Evolutionary conservation across 2,329 filamentous ascomycete species (phyloP), one percentile per base, ranked within the genome.

Genomic region (Coniochaeta sp.): DNA sequence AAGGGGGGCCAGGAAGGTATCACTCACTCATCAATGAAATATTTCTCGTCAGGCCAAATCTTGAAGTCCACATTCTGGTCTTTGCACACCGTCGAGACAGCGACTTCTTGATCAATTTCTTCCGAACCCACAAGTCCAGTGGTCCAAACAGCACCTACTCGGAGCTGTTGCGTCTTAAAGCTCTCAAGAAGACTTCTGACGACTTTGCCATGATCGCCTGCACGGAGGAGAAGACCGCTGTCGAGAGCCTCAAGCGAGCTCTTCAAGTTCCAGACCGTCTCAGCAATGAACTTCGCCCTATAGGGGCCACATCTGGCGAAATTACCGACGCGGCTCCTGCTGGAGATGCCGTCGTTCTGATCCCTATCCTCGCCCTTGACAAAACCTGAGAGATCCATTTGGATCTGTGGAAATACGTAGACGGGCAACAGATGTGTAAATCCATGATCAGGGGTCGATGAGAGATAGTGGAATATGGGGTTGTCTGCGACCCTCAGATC

Each of bases 301-400:
- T 89, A 84, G 5, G 84, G 85, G 2, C 90, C 89, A 66, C 88
- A 91, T 69, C 89, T 79, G 87, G 88, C 91, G 68, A 90, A 89
- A 1, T 79, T 76, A 14, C 81, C 88, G 3, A 89, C 74, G n/a
- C 78, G 71, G 65, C 88, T 90, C 60, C 82, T 79, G 3, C 89
- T 3, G n/a, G 30, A 38, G 10, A 36, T 16, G 2, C 14, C n/a
- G 7, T 22, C 17, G 10, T 22, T 2, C 28, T 56, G 86, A 63
- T 89, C 92, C 54, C 12, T 85, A 63, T 89, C 92, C 56, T 76
- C 73, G 56, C 73, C 70, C 16, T 74, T 73, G n/a, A 93, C 73
- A 66, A 93, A 90, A 1, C 90, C 90, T 0, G 87, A 89, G 0
- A 90, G 78, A 69, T 93, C 89, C 24, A 93, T 75, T 66, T 93